These are phyloP conservation scores for Phylloporus sp. DNA, from an alignment of 768 basidiomycete genomes.

Conservation along the genomic window DNA sequence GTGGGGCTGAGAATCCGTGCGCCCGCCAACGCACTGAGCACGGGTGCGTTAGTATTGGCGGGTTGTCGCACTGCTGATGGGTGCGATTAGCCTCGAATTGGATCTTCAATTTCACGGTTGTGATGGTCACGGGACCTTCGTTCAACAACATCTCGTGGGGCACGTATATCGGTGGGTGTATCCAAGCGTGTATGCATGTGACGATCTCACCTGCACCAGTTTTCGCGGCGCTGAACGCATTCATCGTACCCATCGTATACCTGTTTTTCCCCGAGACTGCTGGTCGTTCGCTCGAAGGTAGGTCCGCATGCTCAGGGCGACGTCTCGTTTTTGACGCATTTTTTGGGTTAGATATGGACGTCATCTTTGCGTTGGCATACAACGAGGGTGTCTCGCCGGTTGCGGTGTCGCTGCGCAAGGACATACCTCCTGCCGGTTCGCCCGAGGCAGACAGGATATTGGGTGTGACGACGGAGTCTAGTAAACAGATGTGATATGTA, in stretches of 20 bases:
- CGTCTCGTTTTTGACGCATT: neutral
- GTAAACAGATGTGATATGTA: neutral
- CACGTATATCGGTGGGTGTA: constrained; percentile 49
- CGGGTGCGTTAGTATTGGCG: constrained; percentile 26
- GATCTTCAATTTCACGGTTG: constrained; percentile 56
- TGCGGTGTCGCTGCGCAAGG: constrained; percentile 39
- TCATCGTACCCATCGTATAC: constrained; percentile 54
- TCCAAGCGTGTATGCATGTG: neutral
- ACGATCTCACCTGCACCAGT: constrained; percentile 24
- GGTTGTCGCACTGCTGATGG: neutral
- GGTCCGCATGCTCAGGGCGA: neutral
- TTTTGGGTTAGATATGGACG: constrained; percentile 37
- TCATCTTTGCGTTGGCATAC: constrained; percentile 43
- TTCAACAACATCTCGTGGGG: constrained; percentile 55
- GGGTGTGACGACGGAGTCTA: constrained; percentile 21
- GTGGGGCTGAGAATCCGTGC: constrained; percentile 57
- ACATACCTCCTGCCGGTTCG: constrained; percentile 42
- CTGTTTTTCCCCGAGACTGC: constrained; percentile 60
- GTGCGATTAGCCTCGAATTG: constrained; percentile 34
- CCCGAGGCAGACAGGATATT: constrained; percentile 42
- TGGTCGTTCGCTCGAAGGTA: constrained; percentile 52
- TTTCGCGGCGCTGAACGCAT: constrained; percentile 53
- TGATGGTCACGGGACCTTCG: constrained; percentile 58
- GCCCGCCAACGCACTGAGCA: constrained; percentile 60
- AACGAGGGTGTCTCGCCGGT: constrained; percentile 42